phyloP scores from a whole-genome alignment of 2,329 filamentous ascomycete species.

The Aspergillus sojae region DNA sequence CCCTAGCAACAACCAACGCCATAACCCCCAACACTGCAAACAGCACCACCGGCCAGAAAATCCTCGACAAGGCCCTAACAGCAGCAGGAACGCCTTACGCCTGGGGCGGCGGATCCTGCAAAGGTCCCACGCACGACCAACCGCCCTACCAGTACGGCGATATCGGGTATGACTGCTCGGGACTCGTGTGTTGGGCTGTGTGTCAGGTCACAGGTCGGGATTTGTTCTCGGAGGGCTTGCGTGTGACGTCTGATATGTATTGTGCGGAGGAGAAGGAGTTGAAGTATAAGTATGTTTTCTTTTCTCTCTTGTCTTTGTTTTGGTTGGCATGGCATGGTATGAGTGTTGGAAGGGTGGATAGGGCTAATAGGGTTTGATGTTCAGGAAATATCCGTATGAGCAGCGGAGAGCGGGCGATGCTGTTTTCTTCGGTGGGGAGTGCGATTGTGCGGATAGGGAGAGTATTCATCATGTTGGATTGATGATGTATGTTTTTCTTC shows the following conservation, averaged over 20 bases:
- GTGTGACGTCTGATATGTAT: background rate
- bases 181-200: constrained; percentile 30
- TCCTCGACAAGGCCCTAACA: constrained; percentile 53
- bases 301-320: background rate
- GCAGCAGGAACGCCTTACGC: constrained; percentile 45
- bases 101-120: constrained; percentile 32
- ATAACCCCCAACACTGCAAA: background rate
- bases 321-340: background rate
- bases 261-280: background rate
- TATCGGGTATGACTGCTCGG: constrained; percentile 32
- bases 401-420: background rate
- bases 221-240: background rate
- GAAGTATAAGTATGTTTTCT: background rate
- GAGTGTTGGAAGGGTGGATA: background rate
- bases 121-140: constrained; percentile 26
- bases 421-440: background rate
- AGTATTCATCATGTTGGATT: constrained; percentile 16
- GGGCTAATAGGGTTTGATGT: background rate
- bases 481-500: constrained; percentile 13
- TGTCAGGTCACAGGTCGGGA: constrained; percentile 25
- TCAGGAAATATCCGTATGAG: background rate
- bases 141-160: constrained; percentile 29
- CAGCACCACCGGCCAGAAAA: constrained; percentile 24
- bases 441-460: background rate
- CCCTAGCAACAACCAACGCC: background rate